Evolutionary conservation across 768 basidiomycete genomes (phyloP).

Genomic region (Tricholoma matsutake): DNA sequence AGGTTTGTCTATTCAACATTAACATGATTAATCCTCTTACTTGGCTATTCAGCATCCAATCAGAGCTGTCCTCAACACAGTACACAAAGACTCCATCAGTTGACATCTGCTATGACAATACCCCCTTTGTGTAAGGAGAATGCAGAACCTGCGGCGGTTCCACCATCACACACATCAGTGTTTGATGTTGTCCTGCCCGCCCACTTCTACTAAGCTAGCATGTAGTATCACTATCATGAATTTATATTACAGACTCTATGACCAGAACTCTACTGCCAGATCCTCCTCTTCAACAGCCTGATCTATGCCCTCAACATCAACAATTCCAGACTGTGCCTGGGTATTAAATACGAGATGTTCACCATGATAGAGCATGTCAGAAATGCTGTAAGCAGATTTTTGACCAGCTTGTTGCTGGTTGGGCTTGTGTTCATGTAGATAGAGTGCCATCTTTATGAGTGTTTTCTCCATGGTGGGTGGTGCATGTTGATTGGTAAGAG

Average conservation of each 20-base stretch:
- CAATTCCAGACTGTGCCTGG: not conserved
- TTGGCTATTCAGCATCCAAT: not conserved
- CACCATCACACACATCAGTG: not conserved
- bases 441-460: constrained; percentile 10
- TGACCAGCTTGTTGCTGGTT: constrained; percentile 4
- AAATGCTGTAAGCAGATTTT: constrained; percentile 8
- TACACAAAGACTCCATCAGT: not conserved
- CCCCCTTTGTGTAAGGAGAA: not conserved
- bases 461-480: constrained; percentile 24
- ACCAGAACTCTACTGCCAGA: not conserved
- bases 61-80: not conserved
- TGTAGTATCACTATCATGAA: not conserved
- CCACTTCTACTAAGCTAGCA: not conserved
- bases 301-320: not conserved
- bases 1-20: not conserved
- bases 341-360: not conserved
- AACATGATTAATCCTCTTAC: not conserved
- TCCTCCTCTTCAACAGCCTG: not conserved
- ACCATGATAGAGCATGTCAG: constrained; percentile 15
- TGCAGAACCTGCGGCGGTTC: not conserved
- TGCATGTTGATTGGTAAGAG: constrained; percentile 20
- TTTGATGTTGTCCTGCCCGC: not conserved
- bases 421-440: constrained; percentile 11
- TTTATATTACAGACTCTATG: not conserved
- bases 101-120: not conserved